phyloP scores from a whole-genome alignment of 768 basidiomycete species.

The Podaxis sp. region DNA sequence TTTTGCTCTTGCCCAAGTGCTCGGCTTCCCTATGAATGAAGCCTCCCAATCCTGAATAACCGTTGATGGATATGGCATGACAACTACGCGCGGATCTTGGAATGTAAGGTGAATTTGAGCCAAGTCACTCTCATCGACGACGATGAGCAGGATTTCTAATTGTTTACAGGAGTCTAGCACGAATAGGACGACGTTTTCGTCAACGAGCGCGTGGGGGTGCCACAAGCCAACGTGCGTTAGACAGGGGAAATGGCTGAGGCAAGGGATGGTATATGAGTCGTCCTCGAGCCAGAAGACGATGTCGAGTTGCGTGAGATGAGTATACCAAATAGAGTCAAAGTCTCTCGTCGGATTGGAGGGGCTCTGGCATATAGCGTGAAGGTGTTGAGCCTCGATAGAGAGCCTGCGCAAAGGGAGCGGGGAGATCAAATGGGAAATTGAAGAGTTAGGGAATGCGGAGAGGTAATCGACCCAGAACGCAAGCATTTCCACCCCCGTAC shows the following conservation, averaged over 20 bases:
- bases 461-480: constrained; percentile 35
- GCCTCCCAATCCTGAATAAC: constrained; percentile 32
- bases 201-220: constrained; percentile 19
- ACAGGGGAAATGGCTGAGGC: constrained; percentile 21
- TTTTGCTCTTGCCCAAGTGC: constrained; percentile 29
- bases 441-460: constrained; percentile 13
- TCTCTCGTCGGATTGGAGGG: constrained; percentile 2
- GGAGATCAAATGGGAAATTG: constrained; percentile 22
- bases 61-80: constrained; percentile 25
- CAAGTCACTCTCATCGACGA: constrained; percentile 23
- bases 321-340: constrained; percentile 20
- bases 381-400: constrained; percentile 30
- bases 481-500: constrained; percentile 32
- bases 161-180: constrained; percentile 23
- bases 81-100: constrained; percentile 26
- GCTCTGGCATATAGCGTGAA: constrained; percentile 18
- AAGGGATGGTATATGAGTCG: constrained; percentile 20
- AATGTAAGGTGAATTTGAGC: constrained; percentile 19
- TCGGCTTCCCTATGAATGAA: constrained; percentile 21
- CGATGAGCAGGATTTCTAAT: constrained; percentile 23
- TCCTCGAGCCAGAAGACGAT: constrained; percentile 30
- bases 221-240: constrained; percentile 31
- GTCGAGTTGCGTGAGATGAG: constrained; percentile 31
- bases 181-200: constrained; percentile 17
- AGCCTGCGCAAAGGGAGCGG: constrained; percentile 26